Evolutionary conservation across 768 basidiomycete species (phyloP).

Genomic region (Chalciporus chontae): DNA sequence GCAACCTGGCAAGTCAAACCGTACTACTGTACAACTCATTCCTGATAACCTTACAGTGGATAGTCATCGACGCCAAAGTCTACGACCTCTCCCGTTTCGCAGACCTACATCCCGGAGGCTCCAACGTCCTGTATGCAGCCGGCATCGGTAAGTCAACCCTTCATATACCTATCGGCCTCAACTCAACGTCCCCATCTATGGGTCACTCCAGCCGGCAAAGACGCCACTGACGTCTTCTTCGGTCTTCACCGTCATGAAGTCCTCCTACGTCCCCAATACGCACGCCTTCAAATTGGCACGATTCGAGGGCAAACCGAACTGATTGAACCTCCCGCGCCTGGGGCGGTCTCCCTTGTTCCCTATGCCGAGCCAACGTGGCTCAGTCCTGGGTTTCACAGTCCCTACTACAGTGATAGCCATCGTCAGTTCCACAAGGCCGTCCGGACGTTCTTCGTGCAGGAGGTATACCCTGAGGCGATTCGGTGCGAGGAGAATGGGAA

Average conservation of each 20-base stretch:
- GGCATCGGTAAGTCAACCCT: conserved; percentile 51
- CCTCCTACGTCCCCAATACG: conserved; percentile 67
- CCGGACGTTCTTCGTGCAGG: conserved; percentile 72
- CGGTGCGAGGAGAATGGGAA: conserved; percentile 86
- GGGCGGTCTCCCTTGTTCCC: conserved; percentile 70
- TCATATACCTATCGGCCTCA: not conserved
- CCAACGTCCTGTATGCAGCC: conserved; percentile 64
- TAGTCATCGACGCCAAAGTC: conserved; percentile 76
- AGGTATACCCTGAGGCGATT: conserved; percentile 71
- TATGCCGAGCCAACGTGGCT: conserved; percentile 90
- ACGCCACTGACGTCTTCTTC: conserved; percentile 80
- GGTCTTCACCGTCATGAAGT: conserved; percentile 83
- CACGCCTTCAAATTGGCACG: conserved; percentile 64
- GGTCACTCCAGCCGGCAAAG: conserved; percentile 55
- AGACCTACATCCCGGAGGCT: conserved; percentile 80
- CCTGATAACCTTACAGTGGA: conserved; percentile 51
- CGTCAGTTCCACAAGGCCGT: conserved; percentile 70
- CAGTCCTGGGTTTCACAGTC: conserved; percentile 57
- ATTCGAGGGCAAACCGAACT: conserved; percentile 54
- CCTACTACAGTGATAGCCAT: conserved; percentile 78
- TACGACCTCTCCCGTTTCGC: conserved; percentile 81
- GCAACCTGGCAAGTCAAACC: conserved; percentile 59
- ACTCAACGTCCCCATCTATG: not conserved
- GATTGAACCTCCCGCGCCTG: conserved; percentile 53
- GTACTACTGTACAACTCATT: not conserved